phyloP scores from a whole-genome alignment of 2,329 filamentous ascomycete genomes.

The Biscogniauxia mediterranea region DNA sequence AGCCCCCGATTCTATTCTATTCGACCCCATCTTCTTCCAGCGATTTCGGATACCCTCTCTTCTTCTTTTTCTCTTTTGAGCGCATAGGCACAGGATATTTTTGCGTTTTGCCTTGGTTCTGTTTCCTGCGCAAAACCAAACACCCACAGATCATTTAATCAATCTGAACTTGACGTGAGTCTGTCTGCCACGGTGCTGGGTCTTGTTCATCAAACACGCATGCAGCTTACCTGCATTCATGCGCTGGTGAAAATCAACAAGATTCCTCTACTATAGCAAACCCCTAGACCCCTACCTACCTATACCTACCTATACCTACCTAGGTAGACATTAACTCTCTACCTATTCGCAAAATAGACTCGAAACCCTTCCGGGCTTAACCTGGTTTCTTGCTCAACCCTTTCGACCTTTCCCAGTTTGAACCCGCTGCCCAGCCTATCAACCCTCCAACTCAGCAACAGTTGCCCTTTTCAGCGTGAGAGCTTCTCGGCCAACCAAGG shows the following conservation, averaged over 20 bases:
- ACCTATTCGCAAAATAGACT: neutral
- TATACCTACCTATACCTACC: too few species aligned
- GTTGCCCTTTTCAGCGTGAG: neutral
- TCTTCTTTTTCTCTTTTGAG: neutral
- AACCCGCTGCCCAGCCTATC: neutral
- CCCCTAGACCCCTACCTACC: too few species aligned
- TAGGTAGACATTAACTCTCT: neutral
- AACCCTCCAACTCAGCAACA: neutral
- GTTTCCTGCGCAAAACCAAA: neutral
- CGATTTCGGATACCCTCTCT: neutral
- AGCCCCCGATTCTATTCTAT: neutral
- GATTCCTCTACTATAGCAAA: neutral
- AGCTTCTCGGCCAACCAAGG: conserved; percentile 5
- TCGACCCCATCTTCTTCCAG: neutral
- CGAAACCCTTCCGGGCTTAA: neutral
- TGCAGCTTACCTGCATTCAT: neutral
- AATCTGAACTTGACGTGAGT: neutral
- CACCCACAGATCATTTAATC: neutral
- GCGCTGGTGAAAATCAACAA: neutral
- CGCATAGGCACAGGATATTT: neutral
- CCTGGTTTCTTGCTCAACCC: neutral
- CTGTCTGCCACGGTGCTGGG: neutral
- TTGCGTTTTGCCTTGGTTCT: neutral
- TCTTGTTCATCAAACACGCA: neutral
- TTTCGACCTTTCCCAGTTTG: neutral